Conservation (phyloP, 352 stramenopile genomes). For the Phytophthora brassicae region DNA sequence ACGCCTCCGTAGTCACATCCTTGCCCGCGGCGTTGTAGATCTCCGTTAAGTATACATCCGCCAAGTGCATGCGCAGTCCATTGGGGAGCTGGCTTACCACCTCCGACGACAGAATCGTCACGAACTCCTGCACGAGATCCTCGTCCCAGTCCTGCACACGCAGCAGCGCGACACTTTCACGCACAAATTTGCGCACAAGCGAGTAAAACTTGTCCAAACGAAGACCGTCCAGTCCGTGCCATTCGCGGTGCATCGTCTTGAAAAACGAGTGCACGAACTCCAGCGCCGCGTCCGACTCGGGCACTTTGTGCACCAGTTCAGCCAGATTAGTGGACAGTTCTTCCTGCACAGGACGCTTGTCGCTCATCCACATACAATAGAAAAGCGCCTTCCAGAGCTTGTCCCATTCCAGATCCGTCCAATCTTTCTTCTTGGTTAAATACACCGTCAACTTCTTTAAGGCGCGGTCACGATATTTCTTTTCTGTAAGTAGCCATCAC, state of each 20-base stretch:
- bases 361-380: slow-evolving; percentile 92
- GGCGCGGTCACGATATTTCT: slow-evolving; percentile 83
- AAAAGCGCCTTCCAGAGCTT: slow-evolving; percentile 90
- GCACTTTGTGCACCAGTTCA: slow-evolving; percentile 60
- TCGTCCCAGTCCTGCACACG: slow-evolving; percentile 56
- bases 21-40: slow-evolving; percentile 57
- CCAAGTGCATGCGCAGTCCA: slow-evolving; percentile 76
- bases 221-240: slow-evolving; percentile 84
- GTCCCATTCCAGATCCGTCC: slow-evolving; percentile 79
- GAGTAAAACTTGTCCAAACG: slow-evolving; percentile 88
- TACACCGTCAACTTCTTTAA: slow-evolving; percentile 84
- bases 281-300: slow-evolving; percentile 44
- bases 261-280: slow-evolving; percentile 82
- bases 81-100: slow-evolving; percentile 82
- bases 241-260: slow-evolving; percentile 84
- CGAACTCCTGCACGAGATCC: slow-evolving; percentile 50
- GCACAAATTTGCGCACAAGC: slow-evolving; percentile 80
- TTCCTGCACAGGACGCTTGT: slow-evolving; percentile 82
- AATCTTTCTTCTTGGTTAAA: slow-evolving; percentile 63
- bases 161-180: slow-evolving; percentile 65
- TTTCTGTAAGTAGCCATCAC: slow-evolving; percentile 45
- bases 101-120: slow-evolving; percentile 64
- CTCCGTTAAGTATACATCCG: slow-evolving; percentile 74
- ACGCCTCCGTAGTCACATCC: slow-evolving; percentile 54
- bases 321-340: slow-evolving; percentile 75